Base-by-base conservation (phyloP, 2,329 filamentous ascomycete species). In the Colletotrichum lindemuthianum region DNA sequence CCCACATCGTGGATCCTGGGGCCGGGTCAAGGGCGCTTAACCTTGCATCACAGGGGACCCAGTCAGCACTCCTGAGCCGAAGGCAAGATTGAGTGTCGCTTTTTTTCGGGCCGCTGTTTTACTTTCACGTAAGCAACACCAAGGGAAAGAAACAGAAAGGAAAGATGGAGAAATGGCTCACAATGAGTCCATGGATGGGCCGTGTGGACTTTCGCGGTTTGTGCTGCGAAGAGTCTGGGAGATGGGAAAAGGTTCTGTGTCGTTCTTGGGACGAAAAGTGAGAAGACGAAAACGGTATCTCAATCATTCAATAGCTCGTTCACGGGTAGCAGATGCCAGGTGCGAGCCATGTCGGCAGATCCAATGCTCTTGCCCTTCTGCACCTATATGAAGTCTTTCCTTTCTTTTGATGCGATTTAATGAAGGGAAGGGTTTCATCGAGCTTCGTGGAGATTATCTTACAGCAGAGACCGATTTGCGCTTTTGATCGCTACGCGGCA, bases 11-110 rank as follows among this genome's bases (percentile, higher is more conserved):
- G 61, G 61, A 56, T 64, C 57, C 39, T 34, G 10, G 10, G 11
- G 45, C 57, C 60, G 61, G 61, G 61, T 65, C 57, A 60, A 50
- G 61, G 57, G 61, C 57, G 61, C 61, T 55, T 60, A 60, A 51
- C 16, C 61, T 44, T 53, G 49, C 50, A 16, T n/a, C 34, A 16
- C 24, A 33, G 48, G 15, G 61, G 57, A 50, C 54, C 60, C 45
- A 40, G 47, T 59, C 56, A 51, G 48, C 56, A 24, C 56, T 52
- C 56, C 56, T 59, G 56, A 37, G 47, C 56, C 36, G 55, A 24
- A 24, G 24, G 24, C 48, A 39, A 36, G 55, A 64, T 50, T 64
- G 49, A 48, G 41, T 16, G 39, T 36, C n/a, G 39, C 36, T 45
- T 12, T 24, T 24, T 43, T 50, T 43, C 33, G 51, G 43, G 16